Conservation (phyloP, 1,284 basidiomycete species). For the Rhodotorula sp. region DNA sequence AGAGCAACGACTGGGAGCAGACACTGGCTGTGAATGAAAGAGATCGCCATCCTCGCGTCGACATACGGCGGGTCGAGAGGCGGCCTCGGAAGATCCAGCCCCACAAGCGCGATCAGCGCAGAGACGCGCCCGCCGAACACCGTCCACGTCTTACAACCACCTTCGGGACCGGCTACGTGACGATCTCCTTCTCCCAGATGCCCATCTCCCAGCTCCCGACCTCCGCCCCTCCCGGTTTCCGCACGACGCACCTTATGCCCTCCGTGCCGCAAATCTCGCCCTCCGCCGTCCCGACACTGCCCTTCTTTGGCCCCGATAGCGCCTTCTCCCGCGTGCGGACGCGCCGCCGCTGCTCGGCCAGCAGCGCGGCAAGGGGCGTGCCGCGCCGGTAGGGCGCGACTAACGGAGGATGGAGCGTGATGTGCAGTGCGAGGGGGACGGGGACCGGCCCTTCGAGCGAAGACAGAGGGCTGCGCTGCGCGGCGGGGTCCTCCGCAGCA, state of each 20-base stretch:
- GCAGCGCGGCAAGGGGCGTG: slow-evolving; percentile 42
- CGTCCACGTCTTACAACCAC: not conserved
- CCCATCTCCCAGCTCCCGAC: slow-evolving; percentile 31
- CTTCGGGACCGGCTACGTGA: not conserved
- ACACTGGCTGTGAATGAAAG: too few relatives aligned
- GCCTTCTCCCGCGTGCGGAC: not conserved
- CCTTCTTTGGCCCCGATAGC: not conserved
- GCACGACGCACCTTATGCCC: slow-evolving; percentile 28
- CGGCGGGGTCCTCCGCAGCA: slow-evolving; percentile 22
- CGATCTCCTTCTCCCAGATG: slow-evolving; percentile 16
- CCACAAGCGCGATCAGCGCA: too few relatives aligned
- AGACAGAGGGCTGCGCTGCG: slow-evolving; percentile 4
- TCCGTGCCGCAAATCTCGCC: slow-evolving; percentile 4
- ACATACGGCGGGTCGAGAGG: too few relatives aligned
- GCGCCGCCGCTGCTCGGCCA: slow-evolving; percentile 18
- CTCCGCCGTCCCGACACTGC: not conserved
- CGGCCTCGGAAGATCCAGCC: too few relatives aligned
- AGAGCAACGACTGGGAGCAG: too few relatives aligned
- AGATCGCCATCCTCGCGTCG: too few relatives aligned
- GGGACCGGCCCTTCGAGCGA: not conserved
- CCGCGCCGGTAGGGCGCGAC: slow-evolving; percentile 47
- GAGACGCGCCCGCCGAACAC: not conserved
- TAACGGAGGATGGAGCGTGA: slow-evolving; percentile 52
- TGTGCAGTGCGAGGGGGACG: slow-evolving; percentile 56
- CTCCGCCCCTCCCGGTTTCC: slow-evolving; percentile 26